Base-by-base conservation (phyloP, 164 flowering plant species). In the Santalum album region DNA sequence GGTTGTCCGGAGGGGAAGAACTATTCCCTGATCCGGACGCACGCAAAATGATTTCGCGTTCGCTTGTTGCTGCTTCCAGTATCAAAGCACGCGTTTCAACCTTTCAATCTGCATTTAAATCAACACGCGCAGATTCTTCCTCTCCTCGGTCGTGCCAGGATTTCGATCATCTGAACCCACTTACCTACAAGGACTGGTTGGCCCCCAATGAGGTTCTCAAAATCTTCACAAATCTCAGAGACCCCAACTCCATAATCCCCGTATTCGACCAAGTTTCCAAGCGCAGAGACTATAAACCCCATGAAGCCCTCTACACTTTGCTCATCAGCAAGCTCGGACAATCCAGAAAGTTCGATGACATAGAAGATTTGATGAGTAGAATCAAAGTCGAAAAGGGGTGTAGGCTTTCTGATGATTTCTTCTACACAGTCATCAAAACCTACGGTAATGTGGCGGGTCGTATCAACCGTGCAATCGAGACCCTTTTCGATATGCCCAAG, bases 221-320 rank as follows among this genome's bases (percentile, higher is more conserved):
- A 56, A 63, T 81, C 51, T 77, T 91, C 69, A 55, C 61, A 7
- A 49, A 54, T 44, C 61, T 88, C n/a, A 65, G 52, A 59, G 73
- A 84, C 61, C 80, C 95, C 12, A 58, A 69, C 12, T 67, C 68
- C 2, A 47, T 79, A 7, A 54, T 80, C 25, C 12, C 60, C 1
- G 65, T 69, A n/a, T 63, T 86, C 18, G 36, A 69, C 45, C 76
- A 61, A 27, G 58, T 77, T 57, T 80, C 90, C 6, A 58, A 57
- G 18, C 85, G 98, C 16, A 79, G 69, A 56, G 96, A 91, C 66
- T 88, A 81, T 65, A 80, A 73, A 40, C 98, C 98, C 68, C 84
- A 57, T 46, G 87, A 84, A 64, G 59, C 86, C 25, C 76, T 91
- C 20, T 86, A 72, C 69, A 58, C 75, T 21, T 29, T 78, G 2